Conservation (phyloP, 108 stramenopile genomes). For the Skeletonema potamos region DNA sequence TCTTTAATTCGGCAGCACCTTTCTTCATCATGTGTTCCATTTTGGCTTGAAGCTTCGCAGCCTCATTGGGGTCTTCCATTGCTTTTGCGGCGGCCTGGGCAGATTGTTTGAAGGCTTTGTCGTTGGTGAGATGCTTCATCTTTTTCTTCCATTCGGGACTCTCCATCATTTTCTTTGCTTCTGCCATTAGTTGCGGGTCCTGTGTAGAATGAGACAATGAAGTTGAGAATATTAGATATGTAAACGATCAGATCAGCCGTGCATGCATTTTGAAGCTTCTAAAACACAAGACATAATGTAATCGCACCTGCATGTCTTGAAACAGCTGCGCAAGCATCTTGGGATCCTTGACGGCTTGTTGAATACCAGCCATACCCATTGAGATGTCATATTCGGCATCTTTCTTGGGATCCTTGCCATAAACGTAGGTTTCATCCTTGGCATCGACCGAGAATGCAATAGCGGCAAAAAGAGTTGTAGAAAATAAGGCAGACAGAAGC, state of each 20-base stretch:
- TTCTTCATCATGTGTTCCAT: conserved; percentile 89
- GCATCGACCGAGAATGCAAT: conserved; percentile 27
- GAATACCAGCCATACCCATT: conserved; percentile 83
- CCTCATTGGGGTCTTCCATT: conserved; percentile 78
- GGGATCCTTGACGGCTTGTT: conserved; percentile 82
- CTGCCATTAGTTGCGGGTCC: conserved; percentile 89
- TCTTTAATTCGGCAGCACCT: conserved; percentile 62
- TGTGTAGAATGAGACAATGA: conserved; percentile 17
- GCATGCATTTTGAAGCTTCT: not conserved
- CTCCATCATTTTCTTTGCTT: conserved; percentile 90
- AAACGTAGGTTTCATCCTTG: conserved; percentile 23
- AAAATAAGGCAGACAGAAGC: conserved; percentile 41
- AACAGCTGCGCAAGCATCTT: conserved; percentile 87
- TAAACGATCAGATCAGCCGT: conserved; percentile 1
- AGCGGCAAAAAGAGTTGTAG: conserved; percentile 49
- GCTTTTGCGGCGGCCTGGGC: conserved; percentile 56
- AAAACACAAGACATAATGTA: not conserved
- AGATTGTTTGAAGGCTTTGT: conserved; percentile 73
- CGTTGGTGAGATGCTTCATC: conserved; percentile 76
- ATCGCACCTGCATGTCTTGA: conserved; percentile 85
- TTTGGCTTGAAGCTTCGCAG: conserved; percentile 85
- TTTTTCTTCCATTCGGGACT: conserved; percentile 84
- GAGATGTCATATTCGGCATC: conserved; percentile 68
- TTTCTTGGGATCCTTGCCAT: conserved; percentile 62
- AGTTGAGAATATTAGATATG: not conserved